These are phyloP conservation scores for Thinopyrum elongatum DNA, from an alignment of 176 grass and related monocot genomes.

Conservation along the genomic window DNA sequence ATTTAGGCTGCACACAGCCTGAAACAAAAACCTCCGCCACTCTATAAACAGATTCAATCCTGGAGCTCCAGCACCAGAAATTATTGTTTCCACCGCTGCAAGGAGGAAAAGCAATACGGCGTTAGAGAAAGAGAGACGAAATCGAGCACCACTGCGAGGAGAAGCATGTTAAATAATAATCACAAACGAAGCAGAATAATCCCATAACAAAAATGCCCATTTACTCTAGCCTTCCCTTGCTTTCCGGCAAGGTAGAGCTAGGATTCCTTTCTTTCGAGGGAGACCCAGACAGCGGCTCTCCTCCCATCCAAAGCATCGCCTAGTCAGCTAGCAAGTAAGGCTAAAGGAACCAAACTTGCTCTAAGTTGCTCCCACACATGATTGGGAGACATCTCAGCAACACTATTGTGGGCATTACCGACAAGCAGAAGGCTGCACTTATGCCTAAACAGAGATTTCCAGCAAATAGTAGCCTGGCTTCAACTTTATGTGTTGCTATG, in stretches of 20 bases:
- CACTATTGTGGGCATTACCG: background rate
- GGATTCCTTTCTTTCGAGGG: background rate
- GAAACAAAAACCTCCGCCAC: constrained; percentile 39
- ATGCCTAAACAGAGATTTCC: background rate
- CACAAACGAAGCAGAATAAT: background rate
- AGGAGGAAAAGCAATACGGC: background rate
- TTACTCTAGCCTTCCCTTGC: background rate
- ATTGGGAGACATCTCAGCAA: background rate
- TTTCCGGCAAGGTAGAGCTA: background rate
- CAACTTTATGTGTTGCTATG: background rate
- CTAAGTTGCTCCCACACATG: background rate
- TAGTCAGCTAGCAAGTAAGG: background rate
- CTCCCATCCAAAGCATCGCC: background rate
- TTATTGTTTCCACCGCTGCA: constrained; percentile 39
- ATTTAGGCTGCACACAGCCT: constrained; percentile 27
- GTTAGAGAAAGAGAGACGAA: background rate
- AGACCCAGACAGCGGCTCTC: background rate
- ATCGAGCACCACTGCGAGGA: too few relatives aligned
- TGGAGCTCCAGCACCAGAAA: constrained; percentile 44
- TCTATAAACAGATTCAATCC: constrained; percentile 38
- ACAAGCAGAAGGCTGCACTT: background rate
- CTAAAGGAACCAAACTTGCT: background rate
- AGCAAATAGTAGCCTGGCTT: background rate
- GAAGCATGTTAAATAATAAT: background rate
- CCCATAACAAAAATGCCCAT: background rate